Conservation (phyloP, 108 stramenopile genomes). For the Discostella pseudostelligera region DNA sequence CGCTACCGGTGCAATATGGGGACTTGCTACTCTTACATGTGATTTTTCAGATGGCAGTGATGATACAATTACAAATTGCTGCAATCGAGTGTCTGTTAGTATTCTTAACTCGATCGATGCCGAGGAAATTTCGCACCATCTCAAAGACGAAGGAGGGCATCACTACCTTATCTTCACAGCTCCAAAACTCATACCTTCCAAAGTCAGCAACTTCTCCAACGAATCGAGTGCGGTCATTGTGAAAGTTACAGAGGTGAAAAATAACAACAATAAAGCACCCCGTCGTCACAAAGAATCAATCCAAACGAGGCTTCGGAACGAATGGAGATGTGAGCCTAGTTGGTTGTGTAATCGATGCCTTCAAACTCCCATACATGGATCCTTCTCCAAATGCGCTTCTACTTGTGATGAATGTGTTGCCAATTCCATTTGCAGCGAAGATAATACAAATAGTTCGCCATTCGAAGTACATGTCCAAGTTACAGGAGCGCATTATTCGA, state of each 20-base stretch:
- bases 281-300: slow-evolving; percentile 37
- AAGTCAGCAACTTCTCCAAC: neutral
- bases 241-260: neutral
- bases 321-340: slow-evolving; percentile 39
- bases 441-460: slow-evolving; percentile 9
- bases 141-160: slow-evolving; percentile 6
- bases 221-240: slow-evolving; percentile 6
- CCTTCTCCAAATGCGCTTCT: slow-evolving; percentile 41
- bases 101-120: slow-evolving; percentile 22
- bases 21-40: slow-evolving; percentile 37
- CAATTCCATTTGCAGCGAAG: slow-evolving; percentile 33
- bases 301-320: slow-evolving; percentile 22
- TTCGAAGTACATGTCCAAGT: slow-evolving; percentile 35
- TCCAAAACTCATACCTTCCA: slow-evolving; percentile 2
- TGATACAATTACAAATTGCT: slow-evolving; percentile 13
- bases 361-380: slow-evolving; percentile 39
- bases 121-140: slow-evolving; percentile 2
- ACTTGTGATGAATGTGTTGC: slow-evolving; percentile 38
- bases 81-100: slow-evolving; percentile 35
- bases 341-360: slow-evolving; percentile 58
- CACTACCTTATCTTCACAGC: slow-evolving; percentile 36
- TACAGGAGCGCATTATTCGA: slow-evolving; percentile 8
- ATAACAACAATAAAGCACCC: neutral
- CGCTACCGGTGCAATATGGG: slow-evolving; percentile 23
- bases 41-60: slow-evolving; percentile 13